A percentile compares a stretch with the other conserved stretches of the same genome.
Evolutionary conservation across 2,329 filamentous ascomycete species (phyloP).

Genomic region (Alternaria sp.): DNA sequence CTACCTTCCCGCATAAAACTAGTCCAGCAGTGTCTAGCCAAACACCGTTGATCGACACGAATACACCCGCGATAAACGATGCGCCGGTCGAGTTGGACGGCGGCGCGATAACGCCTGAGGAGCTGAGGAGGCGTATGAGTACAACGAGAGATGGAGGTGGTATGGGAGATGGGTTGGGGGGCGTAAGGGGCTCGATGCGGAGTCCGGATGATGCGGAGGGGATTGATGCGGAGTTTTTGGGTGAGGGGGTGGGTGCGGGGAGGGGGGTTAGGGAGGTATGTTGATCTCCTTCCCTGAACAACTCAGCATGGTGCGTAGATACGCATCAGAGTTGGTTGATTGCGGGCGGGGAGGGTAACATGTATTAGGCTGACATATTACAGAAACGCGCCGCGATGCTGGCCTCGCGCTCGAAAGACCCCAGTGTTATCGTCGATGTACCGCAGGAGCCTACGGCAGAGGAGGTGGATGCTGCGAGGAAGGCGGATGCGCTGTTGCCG

Average conservation of each 20-base stretch:
- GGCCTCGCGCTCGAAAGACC: slow-evolving; percentile 47
- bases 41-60: slow-evolving; percentile 46
- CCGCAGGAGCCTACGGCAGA: slow-evolving; percentile 53
- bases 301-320: too few relatives aligned
- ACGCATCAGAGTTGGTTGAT: too few relatives aligned
- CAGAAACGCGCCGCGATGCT: slow-evolving; percentile 50
- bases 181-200: slow-evolving; percentile 6
- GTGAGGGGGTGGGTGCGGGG: slow-evolving; percentile 24
- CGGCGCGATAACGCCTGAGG: slow-evolving; percentile 28
- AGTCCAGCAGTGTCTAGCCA: slow-evolving; percentile 27
- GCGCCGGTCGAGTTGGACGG: slow-evolving; percentile 54
- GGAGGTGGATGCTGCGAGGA: slow-evolving; percentile 49
- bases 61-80: slow-evolving; percentile 51
- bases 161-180: background rate
- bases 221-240: slow-evolving; percentile 38
- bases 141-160: slow-evolving; percentile 11
- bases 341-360: too few relatives aligned
- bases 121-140: slow-evolving; percentile 30
- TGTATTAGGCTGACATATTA: slow-evolving; percentile 7
- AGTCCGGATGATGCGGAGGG: slow-evolving; percentile 34
- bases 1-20: slow-evolving; percentile 38
- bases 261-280: slow-evolving; percentile 33
- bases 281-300: too few relatives aligned
- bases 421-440: slow-evolving; percentile 55
- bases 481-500: slow-evolving; percentile 15